Conservation (phyloP, 208 protist species). For the Kentomonas sorsogonicus region DNA sequence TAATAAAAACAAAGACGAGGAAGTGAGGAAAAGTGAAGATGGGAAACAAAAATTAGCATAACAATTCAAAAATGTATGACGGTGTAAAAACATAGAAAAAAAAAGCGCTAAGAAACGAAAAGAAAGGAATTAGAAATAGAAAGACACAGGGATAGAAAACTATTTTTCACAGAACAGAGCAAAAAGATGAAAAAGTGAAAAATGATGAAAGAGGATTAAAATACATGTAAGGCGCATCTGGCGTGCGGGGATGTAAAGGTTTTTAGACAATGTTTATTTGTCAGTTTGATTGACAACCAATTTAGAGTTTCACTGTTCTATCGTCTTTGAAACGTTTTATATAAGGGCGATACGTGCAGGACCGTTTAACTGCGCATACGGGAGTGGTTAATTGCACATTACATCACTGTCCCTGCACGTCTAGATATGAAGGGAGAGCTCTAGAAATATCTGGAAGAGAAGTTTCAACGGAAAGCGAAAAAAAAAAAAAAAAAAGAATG, state of each 20-base stretch:
- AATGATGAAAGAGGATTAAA: background rate
- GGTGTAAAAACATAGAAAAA: slow-evolving; percentile 9
- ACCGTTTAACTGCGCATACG: background rate
- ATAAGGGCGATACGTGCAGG: background rate
- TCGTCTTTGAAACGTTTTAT: background rate
- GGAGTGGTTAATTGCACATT: background rate
- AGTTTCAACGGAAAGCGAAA: background rate
- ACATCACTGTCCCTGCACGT: background rate
- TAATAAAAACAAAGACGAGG: slow-evolving; percentile 2
- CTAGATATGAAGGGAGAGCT: background rate
- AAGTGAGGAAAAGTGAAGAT: slow-evolving; percentile 9
- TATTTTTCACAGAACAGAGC: too few relatives aligned
- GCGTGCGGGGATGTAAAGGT: too few relatives aligned
- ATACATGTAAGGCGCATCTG: too few relatives aligned
- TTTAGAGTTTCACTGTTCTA: background rate
- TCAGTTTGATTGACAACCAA: background rate
- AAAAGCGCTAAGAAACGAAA: slow-evolving; percentile 1
- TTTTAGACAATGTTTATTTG: slow-evolving; percentile 7
- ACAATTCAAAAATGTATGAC: too few relatives aligned
- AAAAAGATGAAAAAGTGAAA: too few relatives aligned
- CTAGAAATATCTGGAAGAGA: background rate
- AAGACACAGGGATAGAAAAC: background rate
- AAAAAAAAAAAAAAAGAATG: slow-evolving; percentile 7
- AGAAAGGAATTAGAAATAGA: slow-evolving; percentile 9
- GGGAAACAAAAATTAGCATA: slow-evolving; percentile 7